Conservation (phyloP, 441 rosid species). For the Gossypium aridum region DNA sequence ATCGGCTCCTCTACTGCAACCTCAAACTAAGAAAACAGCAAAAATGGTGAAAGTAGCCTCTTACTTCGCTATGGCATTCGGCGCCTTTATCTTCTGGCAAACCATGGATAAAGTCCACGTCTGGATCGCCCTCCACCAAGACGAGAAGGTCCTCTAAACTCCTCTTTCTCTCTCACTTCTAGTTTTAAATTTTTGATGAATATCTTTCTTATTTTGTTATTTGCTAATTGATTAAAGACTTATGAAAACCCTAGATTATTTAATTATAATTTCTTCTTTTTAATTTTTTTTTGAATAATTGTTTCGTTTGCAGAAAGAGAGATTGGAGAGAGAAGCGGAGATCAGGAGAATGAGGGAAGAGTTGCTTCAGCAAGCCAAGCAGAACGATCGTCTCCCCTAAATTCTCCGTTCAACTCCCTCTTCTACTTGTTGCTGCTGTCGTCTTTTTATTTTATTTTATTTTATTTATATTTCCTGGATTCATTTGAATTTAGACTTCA, state of each 20-base stretch:
- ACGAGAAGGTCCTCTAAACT: constrained; percentile 32
- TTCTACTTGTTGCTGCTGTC: not conserved
- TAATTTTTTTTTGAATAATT: not conserved
- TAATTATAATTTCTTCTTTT: not conserved
- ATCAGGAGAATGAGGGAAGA: constrained; percentile 18
- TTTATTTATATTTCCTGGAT: not conserved
- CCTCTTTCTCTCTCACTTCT: not conserved
- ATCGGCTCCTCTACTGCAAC: not conserved
- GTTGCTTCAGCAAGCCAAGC: constrained; percentile 16
- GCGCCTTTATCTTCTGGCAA: constrained; percentile 44
- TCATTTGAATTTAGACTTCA: not conserved
- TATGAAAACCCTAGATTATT: constrained; percentile 10
- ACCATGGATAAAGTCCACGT: constrained; percentile 49
- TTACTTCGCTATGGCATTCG: constrained; percentile 40
- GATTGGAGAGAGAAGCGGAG: constrained; percentile 23
- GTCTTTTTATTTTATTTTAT: not conserved
- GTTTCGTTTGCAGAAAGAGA: constrained; percentile 16
- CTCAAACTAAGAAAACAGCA: not conserved
- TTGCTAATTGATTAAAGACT: not conserved
- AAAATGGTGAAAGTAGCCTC: constrained; percentile 37
- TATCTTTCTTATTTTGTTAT: not conserved
- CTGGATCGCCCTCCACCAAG: constrained; percentile 58
- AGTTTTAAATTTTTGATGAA: not conserved
- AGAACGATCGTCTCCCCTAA: constrained; percentile 10
- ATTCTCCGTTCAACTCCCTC: not conserved